Evolutionary conservation across 106 monocot species (phyloP), one percentile per base, ranked within the genome.

Genomic region (Allium cepa): DNA sequence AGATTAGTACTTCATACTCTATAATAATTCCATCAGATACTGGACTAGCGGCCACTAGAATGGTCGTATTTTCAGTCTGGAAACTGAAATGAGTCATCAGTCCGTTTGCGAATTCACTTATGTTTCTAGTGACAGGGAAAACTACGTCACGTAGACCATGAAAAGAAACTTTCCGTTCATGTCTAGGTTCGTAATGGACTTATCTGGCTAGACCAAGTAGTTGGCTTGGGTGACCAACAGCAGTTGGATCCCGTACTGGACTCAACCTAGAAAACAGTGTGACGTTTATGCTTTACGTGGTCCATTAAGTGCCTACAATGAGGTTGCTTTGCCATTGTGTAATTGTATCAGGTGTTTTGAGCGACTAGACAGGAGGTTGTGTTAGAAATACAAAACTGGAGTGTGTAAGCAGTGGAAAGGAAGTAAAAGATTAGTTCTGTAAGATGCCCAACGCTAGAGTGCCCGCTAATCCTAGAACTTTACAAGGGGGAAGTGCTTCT

Each of bases 151-250:
- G 2, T 86, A 82, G 57, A 70, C 76, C 0, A 18, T 78, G 13
- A 85, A 75, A 13, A 26, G 0, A 0, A 11, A 9, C 51, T 27
- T 26, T 0, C 22, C 17, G 13, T 18, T 68, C 71, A 84, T 84
- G 67, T 59, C 79, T n/a, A 84, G 81, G 69, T 62, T 79, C 18
- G 55, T 79, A 26, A 74, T 91, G 64, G 76, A 77, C 18, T 3
- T 76, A 14, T 88, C 84, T 7, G 88, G 89, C 3, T 80, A 82
- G 50, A 64, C 80, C 7, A 77, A 72, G 66, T 64, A 75, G 49
- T 18, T 90, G 83, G 90, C 1, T 62, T 17, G 55, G 62, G 15
- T 2, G 15, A 2, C 10, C 53, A 53, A 53, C 10, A 53, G 53
- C 15, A 6, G 36, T 4, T 53, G 53, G 53, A 53, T 2, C 53